Evolutionary conservation across 2,329 filamentous ascomycete species (phyloP).

Genomic region (Escovopsis sp.): DNA sequence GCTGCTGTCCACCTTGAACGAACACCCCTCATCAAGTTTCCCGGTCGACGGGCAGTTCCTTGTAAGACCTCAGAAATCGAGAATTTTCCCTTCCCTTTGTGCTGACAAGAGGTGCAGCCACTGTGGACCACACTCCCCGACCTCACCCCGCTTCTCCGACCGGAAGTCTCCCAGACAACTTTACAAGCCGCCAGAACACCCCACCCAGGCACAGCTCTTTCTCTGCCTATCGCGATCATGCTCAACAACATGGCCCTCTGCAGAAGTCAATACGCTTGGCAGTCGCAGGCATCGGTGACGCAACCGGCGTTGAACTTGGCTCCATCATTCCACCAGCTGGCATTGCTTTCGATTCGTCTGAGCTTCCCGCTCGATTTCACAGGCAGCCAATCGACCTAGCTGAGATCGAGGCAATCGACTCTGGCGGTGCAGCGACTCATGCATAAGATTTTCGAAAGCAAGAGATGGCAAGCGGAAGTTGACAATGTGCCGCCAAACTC

Average conservation of each 20-base stretch:
- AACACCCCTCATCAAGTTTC: constrained; percentile 45
- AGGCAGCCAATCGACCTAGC: constrained; percentile 55
- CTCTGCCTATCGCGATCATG: constrained; percentile 62
- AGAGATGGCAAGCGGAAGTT: too few relatives aligned
- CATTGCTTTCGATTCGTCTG: constrained; percentile 73
- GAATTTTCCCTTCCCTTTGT: neutral
- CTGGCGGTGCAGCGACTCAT: constrained; percentile 58
- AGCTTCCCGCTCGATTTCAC: constrained; percentile 75
- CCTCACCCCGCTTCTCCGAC: constrained; percentile 59
- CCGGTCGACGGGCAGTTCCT: constrained; percentile 44
- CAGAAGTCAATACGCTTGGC: constrained; percentile 35
- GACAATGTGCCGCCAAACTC: too few relatives aligned
- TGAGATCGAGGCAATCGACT: constrained; percentile 94
- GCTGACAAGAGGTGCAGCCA: constrained; percentile 30
- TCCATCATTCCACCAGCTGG: constrained; percentile 55
- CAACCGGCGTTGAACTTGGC: constrained; percentile 55
- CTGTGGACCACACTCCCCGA: constrained; percentile 56
- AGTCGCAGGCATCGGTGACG: constrained; percentile 37
- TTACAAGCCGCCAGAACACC: constrained; percentile 21
- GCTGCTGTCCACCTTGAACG: constrained; percentile 44
- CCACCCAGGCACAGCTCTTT: constrained; percentile 41
- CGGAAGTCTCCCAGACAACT: constrained; percentile 43
- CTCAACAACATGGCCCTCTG: constrained; percentile 64
- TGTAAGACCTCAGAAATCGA: constrained; percentile 18
- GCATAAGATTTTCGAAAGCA: constrained; percentile 18